Conservation (phyloP, 2,329 filamentous ascomycete species). For the Stylonectria norvegica region DNA sequence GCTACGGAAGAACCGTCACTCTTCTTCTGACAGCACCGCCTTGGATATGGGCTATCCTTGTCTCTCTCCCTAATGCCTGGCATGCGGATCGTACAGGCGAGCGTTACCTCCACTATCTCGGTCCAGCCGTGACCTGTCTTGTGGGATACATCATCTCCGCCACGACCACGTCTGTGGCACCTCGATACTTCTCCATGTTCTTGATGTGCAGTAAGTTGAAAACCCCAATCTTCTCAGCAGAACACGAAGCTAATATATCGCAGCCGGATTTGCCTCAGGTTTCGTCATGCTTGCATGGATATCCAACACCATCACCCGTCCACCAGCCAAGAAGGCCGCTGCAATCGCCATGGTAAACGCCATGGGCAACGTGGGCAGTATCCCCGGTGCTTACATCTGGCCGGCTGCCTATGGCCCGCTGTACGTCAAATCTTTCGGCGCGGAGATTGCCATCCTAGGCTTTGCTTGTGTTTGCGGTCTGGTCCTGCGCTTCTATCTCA, state of each 20-base stretch:
- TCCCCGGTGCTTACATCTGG: conserved; percentile 30
- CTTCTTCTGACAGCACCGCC: conserved; percentile 31
- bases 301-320: conserved; percentile 9
- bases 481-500: conserved; percentile 9
- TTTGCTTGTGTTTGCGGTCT: conserved; percentile 22
- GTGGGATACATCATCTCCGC: conserved; percentile 24
- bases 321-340: conserved; percentile 21
- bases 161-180: conserved; percentile 12
- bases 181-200: conserved; percentile 37
- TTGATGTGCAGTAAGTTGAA: conserved; percentile 30
- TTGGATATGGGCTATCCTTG: conserved; percentile 25
- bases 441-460: conserved; percentile 44
- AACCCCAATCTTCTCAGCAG: too few species aligned
- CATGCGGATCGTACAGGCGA: conserved; percentile 38
- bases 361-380: conserved; percentile 49
- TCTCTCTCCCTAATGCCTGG: conserved; percentile 32
- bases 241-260: neutral
- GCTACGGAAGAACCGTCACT: conserved; percentile 18
- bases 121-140: conserved; percentile 19
- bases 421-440: conserved; percentile 42
- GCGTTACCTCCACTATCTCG: conserved; percentile 36
- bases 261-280: conserved; percentile 10
- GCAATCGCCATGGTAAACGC: conserved; percentile 55
- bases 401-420: neutral
- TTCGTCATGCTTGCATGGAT: conserved; percentile 15